Base-by-base conservation (phyloP, 2,329 filamentous ascomycete species). In the Diaporthe sp. region DNA sequence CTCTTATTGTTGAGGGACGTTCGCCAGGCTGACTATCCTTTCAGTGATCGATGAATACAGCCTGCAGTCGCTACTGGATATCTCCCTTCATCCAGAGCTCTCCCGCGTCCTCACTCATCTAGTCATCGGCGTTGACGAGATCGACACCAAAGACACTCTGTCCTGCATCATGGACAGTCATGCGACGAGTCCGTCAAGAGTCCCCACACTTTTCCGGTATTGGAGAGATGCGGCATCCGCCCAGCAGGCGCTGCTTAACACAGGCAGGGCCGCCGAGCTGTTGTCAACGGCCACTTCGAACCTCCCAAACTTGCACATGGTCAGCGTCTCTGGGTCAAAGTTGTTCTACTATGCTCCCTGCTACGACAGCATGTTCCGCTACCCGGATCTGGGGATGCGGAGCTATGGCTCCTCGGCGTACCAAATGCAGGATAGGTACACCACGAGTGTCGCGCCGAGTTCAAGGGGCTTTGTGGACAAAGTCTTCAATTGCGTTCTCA, bases 291-390 rank as follows among this genome's bases (percentile, higher is more conserved):
- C 42, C 27, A 35, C 51, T 2, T 25, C 61, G 3, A 47, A 51
- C 5, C 61, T 66, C 10, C 22, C 42, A 0, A 50, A 66, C 30
- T 13, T 66, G 22, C 13, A 66, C 7, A 9, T 0, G 2, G 22
- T 66, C 44, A 50, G 61, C 22, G 7, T 66, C 10, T 25, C 42
- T 25, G 61, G 61, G 13, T 66, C 42, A 2, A 37, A 3, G 61
- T 4, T 3, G 12, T 17, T n/a, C 7, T 3, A 2, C 1, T 17
- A 25, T 1, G 2, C 4, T 4, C 42, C 27, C 7, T 17, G 2
- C 12, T 17, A 25, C 7, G 13, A 12, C 3, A 15, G 8, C 19
- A 25, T 12, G 8, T 1, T 17, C 30, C 19, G 19, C 1, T 35
- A 66, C 30, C 27, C 30, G 13, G 7, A 50, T 27, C 1, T 50